These are phyloP conservation scores for Alternaria arbusti DNA, from an alignment of 2,329 filamentous ascomycete species.

Conservation along the genomic window DNA sequence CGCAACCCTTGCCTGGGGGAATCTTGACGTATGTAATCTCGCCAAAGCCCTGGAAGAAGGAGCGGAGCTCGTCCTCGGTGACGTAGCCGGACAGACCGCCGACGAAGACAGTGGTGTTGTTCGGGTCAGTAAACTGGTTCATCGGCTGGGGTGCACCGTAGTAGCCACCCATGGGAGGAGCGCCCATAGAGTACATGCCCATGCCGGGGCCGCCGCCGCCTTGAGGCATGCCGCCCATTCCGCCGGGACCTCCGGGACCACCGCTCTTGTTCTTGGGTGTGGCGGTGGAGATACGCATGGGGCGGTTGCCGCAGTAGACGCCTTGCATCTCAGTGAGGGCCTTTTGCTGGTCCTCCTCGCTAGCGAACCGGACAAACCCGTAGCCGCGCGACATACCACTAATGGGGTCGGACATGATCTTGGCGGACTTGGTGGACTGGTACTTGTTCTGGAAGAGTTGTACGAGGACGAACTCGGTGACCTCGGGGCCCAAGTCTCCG, in stretches of 20 bases:
- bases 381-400: conserved; percentile 97
- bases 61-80: conserved; percentile 98
- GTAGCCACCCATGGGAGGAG: conserved; percentile 67
- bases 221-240: conserved; percentile 57
- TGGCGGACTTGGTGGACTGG: conserved; percentile 97
- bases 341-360: conserved; percentile 94
- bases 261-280: conserved; percentile 89
- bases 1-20: conserved; percentile 96
- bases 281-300: conserved; percentile 97
- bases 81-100: conserved; percentile 97
- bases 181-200: conserved; percentile 74
- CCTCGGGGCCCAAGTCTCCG: conserved; percentile 94
- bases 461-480: conserved; percentile 97
- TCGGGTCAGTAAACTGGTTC: conserved; percentile 99
- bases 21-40: conserved; percentile 99
- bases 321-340: conserved; percentile 98
- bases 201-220: conserved; percentile 49
- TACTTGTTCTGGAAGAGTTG: conserved; percentile 97
- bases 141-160: conserved; percentile 77
- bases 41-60: conserved; percentile 99
- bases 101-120: conserved; percentile 99
- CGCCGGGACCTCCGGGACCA: conserved; percentile 60
- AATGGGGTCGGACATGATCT: conserved; percentile 99
- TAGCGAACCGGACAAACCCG: conserved; percentile 95
- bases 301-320: conserved; percentile 97